Percentiles rank a stretch among this genome's conserved stretches.
Conservation (phyloP, 495 filamentous ascomycete genomes). For the Penicillium cinerascens region DNA sequence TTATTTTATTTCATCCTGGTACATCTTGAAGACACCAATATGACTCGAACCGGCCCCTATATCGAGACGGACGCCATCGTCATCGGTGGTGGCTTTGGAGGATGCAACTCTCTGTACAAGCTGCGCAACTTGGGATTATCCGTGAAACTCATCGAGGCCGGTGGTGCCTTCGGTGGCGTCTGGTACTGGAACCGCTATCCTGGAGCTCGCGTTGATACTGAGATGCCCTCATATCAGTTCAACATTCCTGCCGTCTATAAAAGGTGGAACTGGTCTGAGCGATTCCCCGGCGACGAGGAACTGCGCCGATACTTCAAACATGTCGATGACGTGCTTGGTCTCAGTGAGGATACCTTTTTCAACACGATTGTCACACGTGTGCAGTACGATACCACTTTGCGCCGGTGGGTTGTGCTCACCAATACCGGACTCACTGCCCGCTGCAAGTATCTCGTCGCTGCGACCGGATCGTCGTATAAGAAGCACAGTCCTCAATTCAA, state of each 20-base stretch:
- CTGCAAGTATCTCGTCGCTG: slow-evolving; percentile 28
- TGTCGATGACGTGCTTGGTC: slow-evolving; percentile 46
- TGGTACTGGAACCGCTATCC: slow-evolving; percentile 57
- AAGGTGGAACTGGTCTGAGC: slow-evolving; percentile 48
- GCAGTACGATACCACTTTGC: slow-evolving; percentile 35
- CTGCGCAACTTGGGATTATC: slow-evolving; percentile 37
- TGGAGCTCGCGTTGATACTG: slow-evolving; percentile 43
- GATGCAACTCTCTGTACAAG: slow-evolving; percentile 36
- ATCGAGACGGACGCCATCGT: slow-evolving; percentile 33
- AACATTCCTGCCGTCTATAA: slow-evolving; percentile 49
- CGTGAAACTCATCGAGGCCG: slow-evolving; percentile 47
- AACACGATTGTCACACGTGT: slow-evolving; percentile 44
- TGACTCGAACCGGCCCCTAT: slow-evolving; percentile 17
- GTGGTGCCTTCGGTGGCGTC: slow-evolving; percentile 47
- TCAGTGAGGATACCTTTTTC: slow-evolving; percentile 52
- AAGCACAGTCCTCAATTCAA: slow-evolving; percentile 20
- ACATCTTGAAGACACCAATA: no score
- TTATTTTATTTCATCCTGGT: neutral
- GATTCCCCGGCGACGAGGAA: slow-evolving; percentile 49
- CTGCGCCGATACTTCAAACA: slow-evolving; percentile 53
- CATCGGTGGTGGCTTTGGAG: slow-evolving; percentile 35
- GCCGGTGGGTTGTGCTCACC: slow-evolving; percentile 25
- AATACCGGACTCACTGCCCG: slow-evolving; percentile 7
- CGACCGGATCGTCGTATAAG: slow-evolving; percentile 20
- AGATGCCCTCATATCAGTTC: slow-evolving; percentile 50